Evolutionary conservation across 768 basidiomycete genomes (phyloP), one percentile per base, ranked within the genome.

Genomic region (Rhodotorula babjevae): DNA sequence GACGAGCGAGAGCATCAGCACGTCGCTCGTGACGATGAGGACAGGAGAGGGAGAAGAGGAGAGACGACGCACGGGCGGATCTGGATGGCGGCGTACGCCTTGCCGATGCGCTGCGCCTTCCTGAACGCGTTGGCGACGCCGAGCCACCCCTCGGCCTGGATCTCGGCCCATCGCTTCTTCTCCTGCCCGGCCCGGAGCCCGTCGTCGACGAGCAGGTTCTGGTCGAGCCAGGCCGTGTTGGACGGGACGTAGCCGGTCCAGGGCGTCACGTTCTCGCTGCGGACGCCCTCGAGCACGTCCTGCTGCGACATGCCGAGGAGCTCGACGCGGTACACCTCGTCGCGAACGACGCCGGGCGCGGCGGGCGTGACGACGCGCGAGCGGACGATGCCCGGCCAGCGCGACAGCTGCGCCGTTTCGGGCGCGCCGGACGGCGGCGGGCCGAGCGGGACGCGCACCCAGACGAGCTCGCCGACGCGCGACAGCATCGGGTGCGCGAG

Each of bases 351-450:
- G 15, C 40, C 36, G 49, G 21, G 19, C 15, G 25, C 49, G 4
- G n/a, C 25, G 14, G 44, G 23, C 11, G 44, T n/a, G 29, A 61
- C 53, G 27, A 68, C 33, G 25, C 73, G 63, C 25, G 33, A 27
- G 23, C 69, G 67, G 27, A 75, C 55, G 59, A 75, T 62, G 14
- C 69, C 73, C 16, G 73, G 73, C 73, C 73, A 75, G 42, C 69
- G 69, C 27, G 53, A 59, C 18, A 75, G 61, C 33, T 69, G 65
- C 4, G 61, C 65, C 40, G 59, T 52, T 19, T 50, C 66, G 47
- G 63, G 50, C 15, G 33, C 21, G 27, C 49, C 58, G 12, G 59
- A 25, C 7, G 65, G 65, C 27, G 65, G 65, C 47, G 65, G 58
- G 21, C 65, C 65, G 57, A 59, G 56, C 27, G 73, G 68, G 8